Evolutionary conservation across 2,329 filamentous ascomycete genomes (phyloP).

Genomic region (Parastagonospora avenae): DNA sequence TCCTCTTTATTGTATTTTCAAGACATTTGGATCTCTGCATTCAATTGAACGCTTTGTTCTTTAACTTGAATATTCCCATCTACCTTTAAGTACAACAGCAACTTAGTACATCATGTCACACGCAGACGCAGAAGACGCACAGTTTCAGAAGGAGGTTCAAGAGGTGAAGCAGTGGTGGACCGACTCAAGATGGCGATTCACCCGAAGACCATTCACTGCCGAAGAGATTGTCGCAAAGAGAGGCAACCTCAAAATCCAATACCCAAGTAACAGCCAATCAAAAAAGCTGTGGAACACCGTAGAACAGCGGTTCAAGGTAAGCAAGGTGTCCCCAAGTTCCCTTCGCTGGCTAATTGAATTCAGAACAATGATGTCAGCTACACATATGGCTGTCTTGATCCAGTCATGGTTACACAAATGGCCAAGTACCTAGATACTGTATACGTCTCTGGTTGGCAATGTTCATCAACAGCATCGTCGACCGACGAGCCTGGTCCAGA

Average conservation of each 20-base stretch:
- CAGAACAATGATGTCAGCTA: constrained; percentile 85
- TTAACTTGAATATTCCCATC: not conserved
- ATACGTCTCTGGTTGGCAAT: constrained; percentile 99
- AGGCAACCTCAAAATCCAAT: constrained; percentile 87
- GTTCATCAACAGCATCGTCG: constrained; percentile 91
- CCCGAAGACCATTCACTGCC: constrained; percentile 89
- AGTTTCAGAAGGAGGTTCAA: constrained; percentile 81
- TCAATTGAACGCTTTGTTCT: not conserved
- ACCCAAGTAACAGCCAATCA: constrained; percentile 83
- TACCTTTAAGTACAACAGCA: not conserved
- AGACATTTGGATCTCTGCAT: not conserved
- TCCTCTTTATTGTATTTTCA: constrained; percentile 3
- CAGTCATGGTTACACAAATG: constrained; percentile 99
- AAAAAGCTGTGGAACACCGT: constrained; percentile 96
- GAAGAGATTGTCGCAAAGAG: constrained; percentile 97
- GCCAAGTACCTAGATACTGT: constrained; percentile 98
- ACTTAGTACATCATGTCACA: constrained; percentile 33
- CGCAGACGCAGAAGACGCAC: constrained; percentile 70
- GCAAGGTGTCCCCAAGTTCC: not conserved
- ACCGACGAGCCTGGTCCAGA: constrained; percentile 97
- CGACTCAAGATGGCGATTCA: constrained; percentile 89
- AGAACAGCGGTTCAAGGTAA: constrained; percentile 82
- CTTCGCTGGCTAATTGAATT: constrained; percentile 15
- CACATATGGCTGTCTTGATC: constrained; percentile 96
- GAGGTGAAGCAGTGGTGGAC: constrained; percentile 94